phyloP scores from a whole-genome alignment of 495 filamentous ascomycete genomes.

The Aspergillus avenaceus region DNA sequence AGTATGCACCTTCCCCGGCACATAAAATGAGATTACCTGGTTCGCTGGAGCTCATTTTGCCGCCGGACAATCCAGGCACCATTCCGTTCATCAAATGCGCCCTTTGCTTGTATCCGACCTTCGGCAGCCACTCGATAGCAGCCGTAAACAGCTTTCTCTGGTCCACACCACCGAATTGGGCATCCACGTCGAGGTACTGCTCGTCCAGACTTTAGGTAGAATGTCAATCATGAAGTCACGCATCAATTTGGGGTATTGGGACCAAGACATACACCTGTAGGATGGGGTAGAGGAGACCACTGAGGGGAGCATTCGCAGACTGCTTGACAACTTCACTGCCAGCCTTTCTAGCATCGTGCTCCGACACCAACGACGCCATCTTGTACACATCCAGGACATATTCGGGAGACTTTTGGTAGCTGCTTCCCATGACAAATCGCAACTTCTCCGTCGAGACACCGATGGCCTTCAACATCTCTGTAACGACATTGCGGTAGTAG shows the following conservation, averaged over 20 bases:
- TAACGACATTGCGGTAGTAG: constrained; percentile 68
- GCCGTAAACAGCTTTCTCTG: constrained; percentile 91
- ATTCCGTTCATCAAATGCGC: constrained; percentile 90
- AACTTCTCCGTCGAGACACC: constrained; percentile 70
- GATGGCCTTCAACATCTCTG: constrained; percentile 61
- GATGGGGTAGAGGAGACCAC: constrained; percentile 69
- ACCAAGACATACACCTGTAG: too few species aligned
- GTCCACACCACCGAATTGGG: constrained; percentile 69
- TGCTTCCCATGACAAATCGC: constrained; percentile 77
- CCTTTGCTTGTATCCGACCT: constrained; percentile 42
- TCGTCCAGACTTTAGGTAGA: too few species aligned
- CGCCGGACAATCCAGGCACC: constrained; percentile 78
- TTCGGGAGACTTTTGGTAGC: constrained; percentile 60
- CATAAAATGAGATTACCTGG: constrained; percentile 15
- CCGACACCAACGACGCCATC: constrained; percentile 30
- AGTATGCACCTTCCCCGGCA: constrained; percentile 28
- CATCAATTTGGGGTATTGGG: too few species aligned
- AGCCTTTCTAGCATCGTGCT: constrained; percentile 70
- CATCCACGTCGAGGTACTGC: constrained; percentile 81
- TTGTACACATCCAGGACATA: constrained; percentile 42
- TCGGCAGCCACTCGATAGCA: constrained; percentile 51
- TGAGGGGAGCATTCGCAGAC: constrained; percentile 65
- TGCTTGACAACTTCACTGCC: constrained; percentile 95
- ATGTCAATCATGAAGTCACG: too few species aligned
- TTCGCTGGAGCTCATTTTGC: constrained; percentile 70